These are phyloP conservation scores for Chaetothyriales sp. DNA, from an alignment of 2,329 filamentous ascomycete genomes.

Conservation along the genomic window DNA sequence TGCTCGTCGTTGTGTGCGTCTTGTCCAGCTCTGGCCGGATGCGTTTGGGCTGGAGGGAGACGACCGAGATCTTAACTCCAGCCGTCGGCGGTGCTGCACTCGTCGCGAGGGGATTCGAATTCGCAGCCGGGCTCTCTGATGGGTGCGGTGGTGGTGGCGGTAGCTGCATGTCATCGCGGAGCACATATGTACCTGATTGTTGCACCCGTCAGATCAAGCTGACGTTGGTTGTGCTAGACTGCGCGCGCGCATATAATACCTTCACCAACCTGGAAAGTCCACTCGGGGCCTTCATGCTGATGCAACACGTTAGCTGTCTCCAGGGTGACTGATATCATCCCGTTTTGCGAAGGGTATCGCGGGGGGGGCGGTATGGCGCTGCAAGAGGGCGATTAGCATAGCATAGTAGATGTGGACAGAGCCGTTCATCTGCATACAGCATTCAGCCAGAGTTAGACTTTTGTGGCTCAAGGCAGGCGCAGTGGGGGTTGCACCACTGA, in stretches of 20 bases:
- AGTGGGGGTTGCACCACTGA: neutral
- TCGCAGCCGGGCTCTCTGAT: constrained; percentile 72
- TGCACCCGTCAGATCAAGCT: neutral
- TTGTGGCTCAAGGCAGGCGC: neutral
- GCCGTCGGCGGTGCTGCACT: constrained; percentile 66
- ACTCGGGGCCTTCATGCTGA: constrained; percentile 66
- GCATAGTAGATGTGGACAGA: neutral
- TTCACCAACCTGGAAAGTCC: constrained; percentile 86
- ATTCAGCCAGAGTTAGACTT: constrained; percentile 3
- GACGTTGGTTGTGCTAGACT: neutral
- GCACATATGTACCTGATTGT: constrained; percentile 63
- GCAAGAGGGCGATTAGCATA: constrained; percentile 9
- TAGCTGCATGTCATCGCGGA: constrained; percentile 81
- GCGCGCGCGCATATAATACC: constrained; percentile 36
- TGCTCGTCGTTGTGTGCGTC: constrained; percentile 37
- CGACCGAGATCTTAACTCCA: constrained; percentile 70
- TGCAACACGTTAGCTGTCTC: constrained; percentile 87
- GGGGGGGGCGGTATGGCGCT: constrained; percentile 75
- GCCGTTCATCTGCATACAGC: constrained; percentile 13
- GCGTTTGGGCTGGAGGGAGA: constrained; percentile 52
- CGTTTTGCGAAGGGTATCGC: constrained; percentile 57
- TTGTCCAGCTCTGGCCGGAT: constrained; percentile 33
- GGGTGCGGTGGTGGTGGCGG: constrained; percentile 92
- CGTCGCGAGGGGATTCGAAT: constrained; percentile 82
- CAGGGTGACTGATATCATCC: constrained; percentile 57